phyloP scores from a whole-genome alignment of 495 filamentous ascomycete genomes.

The Lasiosphaeria miniovina region DNA sequence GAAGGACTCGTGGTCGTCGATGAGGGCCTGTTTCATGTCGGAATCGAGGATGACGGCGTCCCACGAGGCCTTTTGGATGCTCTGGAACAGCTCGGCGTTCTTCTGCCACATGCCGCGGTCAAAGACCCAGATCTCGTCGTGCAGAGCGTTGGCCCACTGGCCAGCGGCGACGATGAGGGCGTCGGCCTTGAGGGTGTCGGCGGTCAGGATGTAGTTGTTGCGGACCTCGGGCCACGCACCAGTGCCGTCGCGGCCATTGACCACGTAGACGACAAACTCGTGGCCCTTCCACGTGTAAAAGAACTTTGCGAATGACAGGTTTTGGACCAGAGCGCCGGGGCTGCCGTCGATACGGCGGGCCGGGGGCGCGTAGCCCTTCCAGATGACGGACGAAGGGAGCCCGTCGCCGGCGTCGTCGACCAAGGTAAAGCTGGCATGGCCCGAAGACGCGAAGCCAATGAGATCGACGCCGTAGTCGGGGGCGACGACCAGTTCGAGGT shows the following conservation, averaged over 20 bases:
- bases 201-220: constrained; percentile 51
- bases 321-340: constrained; percentile 41
- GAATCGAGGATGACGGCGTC: constrained; percentile 63
- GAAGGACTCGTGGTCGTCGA: constrained; percentile 58
- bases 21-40: constrained; percentile 58
- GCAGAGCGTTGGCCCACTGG: constrained; percentile 48
- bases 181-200: constrained; percentile 41
- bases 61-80: constrained; percentile 56
- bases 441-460: constrained; percentile 49
- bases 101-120: constrained; percentile 61
- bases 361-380: constrained; percentile 48
- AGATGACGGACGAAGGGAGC: constrained; percentile 35
- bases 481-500: constrained; percentile 46
- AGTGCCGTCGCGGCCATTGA: constrained; percentile 46
- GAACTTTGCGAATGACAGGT: constrained; percentile 52
- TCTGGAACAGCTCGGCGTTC: constrained; percentile 53
- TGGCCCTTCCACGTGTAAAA: constrained; percentile 48
- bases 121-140: constrained; percentile 63
- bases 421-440: constrained; percentile 40
- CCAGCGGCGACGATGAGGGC: constrained; percentile 52
- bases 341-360: constrained; percentile 47
- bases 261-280: constrained; percentile 54
- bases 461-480: constrained; percentile 37
- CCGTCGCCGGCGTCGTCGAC: constrained; percentile 33
- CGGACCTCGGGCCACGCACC: constrained; percentile 23